These are phyloP conservation scores for Lathyrus sativus DNA, from an alignment of 306 rosid species.

Conservation along the genomic window DNA sequence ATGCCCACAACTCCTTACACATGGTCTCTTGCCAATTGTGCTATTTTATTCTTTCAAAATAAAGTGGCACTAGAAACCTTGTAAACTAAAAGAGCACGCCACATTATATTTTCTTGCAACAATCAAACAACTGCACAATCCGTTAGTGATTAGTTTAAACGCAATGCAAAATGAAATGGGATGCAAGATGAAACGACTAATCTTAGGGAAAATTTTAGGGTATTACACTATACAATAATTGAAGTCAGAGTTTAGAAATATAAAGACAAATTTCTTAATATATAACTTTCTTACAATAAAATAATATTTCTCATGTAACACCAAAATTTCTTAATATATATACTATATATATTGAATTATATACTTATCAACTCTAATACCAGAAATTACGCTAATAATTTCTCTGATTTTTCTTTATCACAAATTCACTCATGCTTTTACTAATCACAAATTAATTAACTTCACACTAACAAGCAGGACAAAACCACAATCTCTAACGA, in stretches of 20 bases:
- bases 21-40: no score
- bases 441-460: constrained; percentile 41
- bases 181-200: no score
- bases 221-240: constrained; percentile 26
- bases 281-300: neutral
- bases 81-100: no score
- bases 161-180: no score
- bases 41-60: no score
- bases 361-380: constrained; percentile 32
- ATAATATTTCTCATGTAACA: constrained; percentile 1
- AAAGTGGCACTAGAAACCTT: no score
- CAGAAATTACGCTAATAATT: constrained; percentile 29
- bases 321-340: constrained; percentile 26
- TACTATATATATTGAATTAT: neutral
- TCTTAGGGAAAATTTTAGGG: no score
- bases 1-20: no score
- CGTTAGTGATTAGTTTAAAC: no score
- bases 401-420: neutral
- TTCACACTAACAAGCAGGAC: constrained; percentile 34
- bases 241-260: constrained; percentile 25
- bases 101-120: no score
- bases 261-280: neutral
- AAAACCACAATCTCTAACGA: constrained; percentile 30
- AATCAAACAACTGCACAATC: no score
- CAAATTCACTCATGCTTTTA: neutral